Evolutionary conservation across 164 flowering plant species (phyloP).

Genomic region (Cinnamomum chago): DNA sequence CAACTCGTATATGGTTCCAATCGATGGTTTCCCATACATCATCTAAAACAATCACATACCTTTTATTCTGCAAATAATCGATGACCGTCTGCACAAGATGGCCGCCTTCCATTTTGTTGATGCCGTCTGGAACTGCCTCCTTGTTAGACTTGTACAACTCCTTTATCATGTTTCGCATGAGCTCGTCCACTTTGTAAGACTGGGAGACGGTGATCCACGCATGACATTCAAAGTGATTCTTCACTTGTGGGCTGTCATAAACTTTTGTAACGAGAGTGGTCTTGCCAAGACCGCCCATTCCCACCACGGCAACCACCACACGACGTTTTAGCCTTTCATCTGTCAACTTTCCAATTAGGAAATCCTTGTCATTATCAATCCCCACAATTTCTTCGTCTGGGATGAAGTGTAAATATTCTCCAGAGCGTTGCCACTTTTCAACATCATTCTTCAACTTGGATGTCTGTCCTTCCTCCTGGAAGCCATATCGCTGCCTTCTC

Average conservation of each 20-base stretch:
- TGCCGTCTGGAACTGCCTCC: not conserved
- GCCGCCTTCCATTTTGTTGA: not conserved
- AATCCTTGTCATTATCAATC: constrained; percentile 21
- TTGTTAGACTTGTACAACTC: not conserved
- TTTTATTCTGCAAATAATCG: not conserved
- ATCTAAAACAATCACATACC: constrained; percentile 32
- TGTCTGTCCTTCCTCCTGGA: not conserved
- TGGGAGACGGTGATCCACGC: constrained; percentile 19
- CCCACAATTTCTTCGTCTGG: constrained; percentile 29
- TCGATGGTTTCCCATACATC: constrained; percentile 29
- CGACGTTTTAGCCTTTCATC: not conserved
- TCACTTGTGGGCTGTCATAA: constrained; percentile 3
- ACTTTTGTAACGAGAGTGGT: constrained; percentile 16
- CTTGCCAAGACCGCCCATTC: constrained; percentile 24
- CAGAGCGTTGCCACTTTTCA: not conserved
- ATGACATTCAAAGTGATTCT: constrained; percentile 9
- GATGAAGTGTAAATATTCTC: not conserved
- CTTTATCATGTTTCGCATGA: constrained; percentile 3
- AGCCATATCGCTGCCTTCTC: not conserved
- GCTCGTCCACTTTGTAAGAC: constrained; percentile 1
- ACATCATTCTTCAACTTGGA: not conserved
- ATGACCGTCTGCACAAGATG: not conserved
- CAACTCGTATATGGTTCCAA: constrained; percentile 23
- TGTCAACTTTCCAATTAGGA: constrained; percentile 25
- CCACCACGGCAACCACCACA: not conserved